Evolutionary conservation across 306 rosid genomes (phyloP).

Genomic region (Cicer chorassanicum): DNA sequence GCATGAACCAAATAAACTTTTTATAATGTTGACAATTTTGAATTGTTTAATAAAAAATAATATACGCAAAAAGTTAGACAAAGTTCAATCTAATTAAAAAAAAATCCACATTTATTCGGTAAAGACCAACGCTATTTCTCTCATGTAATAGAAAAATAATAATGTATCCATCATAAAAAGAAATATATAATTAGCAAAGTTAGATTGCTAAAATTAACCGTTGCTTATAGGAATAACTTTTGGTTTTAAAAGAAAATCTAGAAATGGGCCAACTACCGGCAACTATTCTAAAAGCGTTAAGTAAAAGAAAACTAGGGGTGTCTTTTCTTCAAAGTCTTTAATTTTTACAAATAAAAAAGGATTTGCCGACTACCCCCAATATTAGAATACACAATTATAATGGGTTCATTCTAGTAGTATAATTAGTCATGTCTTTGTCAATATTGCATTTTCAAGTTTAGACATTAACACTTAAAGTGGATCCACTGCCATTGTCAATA

Average conservation of each 20-base stretch:
- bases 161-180: no score
- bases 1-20: no score
- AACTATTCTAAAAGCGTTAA: constrained; percentile 27
- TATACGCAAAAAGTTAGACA: no score
- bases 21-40: no score
- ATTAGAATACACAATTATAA: constrained; percentile 16
- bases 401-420: neutral
- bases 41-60: no score
- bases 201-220: no score
- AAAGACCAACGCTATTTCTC: no score
- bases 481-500: constrained; percentile 35
- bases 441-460: constrained; percentile 13
- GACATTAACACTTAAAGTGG: constrained; percentile 38
- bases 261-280: constrained; percentile 2
- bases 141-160: no score
- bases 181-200: no score
- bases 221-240: no score
- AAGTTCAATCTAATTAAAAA: no score
- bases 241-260: neutral
- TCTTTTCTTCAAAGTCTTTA: constrained; percentile 26
- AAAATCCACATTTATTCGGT: no score
- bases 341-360: constrained; percentile 36
- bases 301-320: constrained; percentile 34
- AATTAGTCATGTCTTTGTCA: constrained; percentile 32
- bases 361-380: constrained; percentile 49